Evolutionary conservation across 345 rosid species (phyloP), one percentile per base, ranked within the genome.

Genomic region (Citrus trifoliata): DNA sequence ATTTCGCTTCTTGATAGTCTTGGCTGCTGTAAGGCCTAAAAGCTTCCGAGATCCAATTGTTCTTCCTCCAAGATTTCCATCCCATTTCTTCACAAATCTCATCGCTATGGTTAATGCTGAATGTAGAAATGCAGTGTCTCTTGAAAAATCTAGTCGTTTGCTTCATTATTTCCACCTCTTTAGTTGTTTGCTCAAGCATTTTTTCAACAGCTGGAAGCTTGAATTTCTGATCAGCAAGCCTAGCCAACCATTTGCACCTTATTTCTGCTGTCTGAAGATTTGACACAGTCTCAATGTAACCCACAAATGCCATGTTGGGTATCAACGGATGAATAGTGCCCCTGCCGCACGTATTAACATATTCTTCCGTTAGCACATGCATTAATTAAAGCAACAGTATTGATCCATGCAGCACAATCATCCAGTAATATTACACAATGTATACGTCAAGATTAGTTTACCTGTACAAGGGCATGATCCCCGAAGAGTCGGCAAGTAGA

Each of bases 221-320:
- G 67, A 90, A 87, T 18, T 40, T 42, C 13, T 65, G 73, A 24
- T 83, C 90, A 6, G 81, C 86, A 13, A 88, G 78, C 16, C 86
- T 80, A 0, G 89, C 87, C n/a, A 90, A 76, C 93, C 93, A 90
- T 56, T 66, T 82, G 82, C 89, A 77, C 65, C 92, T 65, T 33
- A 90, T 12, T 85, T 90, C 93, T 3, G 92, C 81, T 1, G 90
- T 79, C 46, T 86, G 89, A 16, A 90, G 80, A 76, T 88, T 88
- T 0, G 90, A 88, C 0, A 87, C 85, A 59, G 89, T 90, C 78
- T 90, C 91, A 0, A 88, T 75, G 69, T 88, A 90, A 38, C 93
- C 93, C 78, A 88, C 86, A 59, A 90, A 87, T 21, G 86, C 93
- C 91, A 88, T 83, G 84, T 87, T 88, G 0, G 93, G 93, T 2